Conservation (phyloP, 164 flowering plant species). For the Tetrastigma voinierianum region DNA sequence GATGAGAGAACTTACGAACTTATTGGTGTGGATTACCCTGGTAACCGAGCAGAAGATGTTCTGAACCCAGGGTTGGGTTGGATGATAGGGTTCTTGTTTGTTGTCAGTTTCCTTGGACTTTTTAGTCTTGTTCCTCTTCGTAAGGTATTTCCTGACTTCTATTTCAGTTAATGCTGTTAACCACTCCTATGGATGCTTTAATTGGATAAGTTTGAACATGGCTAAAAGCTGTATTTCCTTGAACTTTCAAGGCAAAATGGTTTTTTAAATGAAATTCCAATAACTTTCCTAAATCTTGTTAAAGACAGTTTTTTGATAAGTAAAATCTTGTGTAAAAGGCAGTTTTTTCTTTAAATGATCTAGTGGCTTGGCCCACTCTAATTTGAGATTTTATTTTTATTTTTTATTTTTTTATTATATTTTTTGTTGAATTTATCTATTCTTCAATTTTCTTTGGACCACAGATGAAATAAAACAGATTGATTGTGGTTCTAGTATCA, state of each 20-base stretch:
- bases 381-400: not conserved
- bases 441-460: not conserved
- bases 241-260: no score
- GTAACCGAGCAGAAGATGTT: slow-evolving; percentile 86
- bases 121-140: slow-evolving; percentile 95
- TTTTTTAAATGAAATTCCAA: not conserved
- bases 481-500: not conserved
- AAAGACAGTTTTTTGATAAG: not conserved
- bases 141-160: slow-evolving; percentile 54
- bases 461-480: not conserved
- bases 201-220: not conserved
- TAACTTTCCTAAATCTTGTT: not conserved
- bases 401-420: not conserved
- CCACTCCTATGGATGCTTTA: not conserved
- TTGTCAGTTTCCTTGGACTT: slow-evolving; percentile 93
- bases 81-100: slow-evolving; percentile 91
- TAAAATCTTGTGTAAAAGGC: not conserved
- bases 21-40: slow-evolving; percentile 86
- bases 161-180: not conserved
- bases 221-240: not conserved
- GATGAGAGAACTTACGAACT: slow-evolving; percentile 85
- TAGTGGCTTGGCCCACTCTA: not conserved
- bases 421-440: not conserved
- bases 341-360: not conserved
- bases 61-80: slow-evolving; percentile 83